These are phyloP conservation scores for Aspergillus conjunctus DNA, from an alignment of 495 filamentous ascomycete genomes.

Conservation along the genomic window DNA sequence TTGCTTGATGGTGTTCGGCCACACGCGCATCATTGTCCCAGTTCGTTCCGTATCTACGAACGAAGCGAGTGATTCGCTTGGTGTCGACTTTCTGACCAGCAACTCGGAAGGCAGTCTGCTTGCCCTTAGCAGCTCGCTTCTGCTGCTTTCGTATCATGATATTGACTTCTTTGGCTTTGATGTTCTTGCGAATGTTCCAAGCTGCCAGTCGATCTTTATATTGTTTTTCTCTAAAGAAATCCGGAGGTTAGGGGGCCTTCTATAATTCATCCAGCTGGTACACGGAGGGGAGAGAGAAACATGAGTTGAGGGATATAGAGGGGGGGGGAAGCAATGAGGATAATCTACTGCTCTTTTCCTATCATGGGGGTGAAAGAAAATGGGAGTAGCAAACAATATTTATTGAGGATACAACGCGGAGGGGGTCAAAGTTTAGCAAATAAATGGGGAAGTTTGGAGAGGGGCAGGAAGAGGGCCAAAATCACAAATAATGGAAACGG, in stretches of 20 bases:
- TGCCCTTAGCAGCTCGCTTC: constrained; percentile 46
- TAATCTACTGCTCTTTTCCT: constrained; percentile 6
- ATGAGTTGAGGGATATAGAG: not conserved
- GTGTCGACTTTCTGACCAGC: constrained; percentile 41
- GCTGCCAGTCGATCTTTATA: constrained; percentile 50
- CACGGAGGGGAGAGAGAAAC: not conserved
- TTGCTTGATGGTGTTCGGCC: constrained; percentile 21
- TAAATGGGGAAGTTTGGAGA: constrained; percentile 4
- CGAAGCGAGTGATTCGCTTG: constrained; percentile 44
- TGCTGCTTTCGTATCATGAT: constrained; percentile 48
- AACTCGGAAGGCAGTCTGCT: constrained; percentile 46
- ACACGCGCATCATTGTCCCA: constrained; percentile 31
- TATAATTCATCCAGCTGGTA: not conserved
- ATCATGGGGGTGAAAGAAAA: constrained; percentile 1
- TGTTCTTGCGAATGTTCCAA: constrained; percentile 49
- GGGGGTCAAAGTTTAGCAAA: not conserved
- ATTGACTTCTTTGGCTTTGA: constrained; percentile 48
- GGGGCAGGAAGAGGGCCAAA: constrained; percentile 6
- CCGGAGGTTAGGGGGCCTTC: constrained; percentile 22
- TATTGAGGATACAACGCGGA: not conserved
- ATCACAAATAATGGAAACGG: constrained; percentile 21
- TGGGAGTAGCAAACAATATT: constrained; percentile 16
- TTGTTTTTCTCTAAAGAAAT: constrained; percentile 45
- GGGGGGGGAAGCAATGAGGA: constrained; percentile 14
- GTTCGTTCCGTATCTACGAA: constrained; percentile 36